These are phyloP conservation scores for Musa acuminata DNA, from an alignment of 176 grass and related monocot species.

Conservation along the genomic window DNA sequence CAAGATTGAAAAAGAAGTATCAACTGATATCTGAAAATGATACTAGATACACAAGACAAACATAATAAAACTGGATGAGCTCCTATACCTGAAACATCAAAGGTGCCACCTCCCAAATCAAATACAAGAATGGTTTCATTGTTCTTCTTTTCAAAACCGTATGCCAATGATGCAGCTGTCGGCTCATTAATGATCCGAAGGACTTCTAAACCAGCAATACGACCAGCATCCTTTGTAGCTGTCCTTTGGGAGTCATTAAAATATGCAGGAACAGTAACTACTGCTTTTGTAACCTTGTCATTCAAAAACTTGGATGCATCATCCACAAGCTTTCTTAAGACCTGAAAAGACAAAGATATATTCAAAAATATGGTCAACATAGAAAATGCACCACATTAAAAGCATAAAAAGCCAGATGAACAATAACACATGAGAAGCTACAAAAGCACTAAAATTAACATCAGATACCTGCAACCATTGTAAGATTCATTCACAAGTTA, in stretches of 20 bases:
- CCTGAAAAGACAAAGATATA: conserved; percentile 31
- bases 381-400: neutral
- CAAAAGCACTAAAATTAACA: too few relatives aligned
- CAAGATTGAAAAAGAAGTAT: too few relatives aligned
- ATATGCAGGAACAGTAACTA: conserved; percentile 86
- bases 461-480: too few relatives aligned
- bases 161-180: conserved; percentile 85
- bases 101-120: conserved; percentile 89
- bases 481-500: too few relatives aligned
- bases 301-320: conserved; percentile 95
- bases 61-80: neutral
- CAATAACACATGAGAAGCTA: neutral
- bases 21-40: neutral
- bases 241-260: conserved; percentile 96
- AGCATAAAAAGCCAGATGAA: neutral
- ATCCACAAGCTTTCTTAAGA: conserved; percentile 86
- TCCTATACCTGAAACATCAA: conserved; percentile 89
- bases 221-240: conserved; percentile 90
- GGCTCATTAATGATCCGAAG: conserved; percentile 97
- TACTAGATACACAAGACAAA: conserved; percentile 6
- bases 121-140: conserved; percentile 94
- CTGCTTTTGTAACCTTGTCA: conserved; percentile 93
- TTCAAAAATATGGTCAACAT: neutral
- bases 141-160: conserved; percentile 96
- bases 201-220: conserved; percentile 91